These are phyloP conservation scores for Cyclotella sp. DNA, from an alignment of 108 stramenopile genomes.

Conservation along the genomic window DNA sequence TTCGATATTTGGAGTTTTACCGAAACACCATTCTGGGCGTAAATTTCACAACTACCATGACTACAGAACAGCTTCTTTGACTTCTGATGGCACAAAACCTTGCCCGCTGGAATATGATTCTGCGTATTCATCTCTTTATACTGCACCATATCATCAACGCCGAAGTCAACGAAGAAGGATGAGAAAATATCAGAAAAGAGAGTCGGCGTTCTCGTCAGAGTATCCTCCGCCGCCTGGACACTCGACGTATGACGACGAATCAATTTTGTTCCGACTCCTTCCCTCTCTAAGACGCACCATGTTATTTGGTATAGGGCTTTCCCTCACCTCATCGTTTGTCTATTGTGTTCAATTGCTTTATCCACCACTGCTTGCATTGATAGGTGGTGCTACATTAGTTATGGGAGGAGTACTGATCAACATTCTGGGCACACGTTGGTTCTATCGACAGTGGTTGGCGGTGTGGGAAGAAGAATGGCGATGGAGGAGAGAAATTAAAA, in stretches of 20 bases:
- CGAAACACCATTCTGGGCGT: conserved; percentile 19
- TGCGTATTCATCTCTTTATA: conserved; percentile 45
- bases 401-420: conserved; percentile 34
- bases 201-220: neutral
- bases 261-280: conserved; percentile 26
- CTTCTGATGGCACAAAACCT: conserved; percentile 18
- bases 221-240: conserved; percentile 36
- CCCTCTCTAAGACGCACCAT: conserved; percentile 47
- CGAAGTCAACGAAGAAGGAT: conserved; percentile 10
- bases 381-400: conserved; percentile 48
- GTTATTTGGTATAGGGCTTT: conserved; percentile 47
- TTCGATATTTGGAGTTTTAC: conserved; percentile 37
- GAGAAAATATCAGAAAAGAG: conserved; percentile 1
- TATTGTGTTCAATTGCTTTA: conserved; percentile 52
- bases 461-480: conserved; percentile 52
- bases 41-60: conserved; percentile 1
- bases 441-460: conserved; percentile 37
- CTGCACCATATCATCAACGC: conserved; percentile 18
- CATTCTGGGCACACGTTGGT: conserved; percentile 25
- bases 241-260: conserved; percentile 30
- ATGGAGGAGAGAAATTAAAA: conserved; percentile 44
- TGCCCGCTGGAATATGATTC: conserved; percentile 52
- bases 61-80: conserved; percentile 14
- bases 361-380: conserved; percentile 47
- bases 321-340: conserved; percentile 46